Evolutionary conservation across 2,329 filamentous ascomycete genomes (phyloP).

Genomic region (Trichoderma atroviride): DNA sequence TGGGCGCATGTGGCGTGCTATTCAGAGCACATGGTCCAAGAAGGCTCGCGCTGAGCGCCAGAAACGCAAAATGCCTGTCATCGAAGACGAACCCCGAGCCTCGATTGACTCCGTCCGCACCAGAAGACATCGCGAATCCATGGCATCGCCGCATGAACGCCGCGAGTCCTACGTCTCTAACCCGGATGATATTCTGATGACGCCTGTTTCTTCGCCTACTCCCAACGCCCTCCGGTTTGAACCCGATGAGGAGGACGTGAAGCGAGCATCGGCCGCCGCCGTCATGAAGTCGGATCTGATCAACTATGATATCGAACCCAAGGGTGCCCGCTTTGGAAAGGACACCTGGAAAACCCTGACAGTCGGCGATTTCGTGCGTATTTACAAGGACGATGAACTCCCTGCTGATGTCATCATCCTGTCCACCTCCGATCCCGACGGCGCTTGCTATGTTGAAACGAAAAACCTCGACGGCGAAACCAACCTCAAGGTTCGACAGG

Average conservation of each 20-base stretch:
- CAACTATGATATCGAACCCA: slow-evolving; percentile 66
- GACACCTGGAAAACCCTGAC: slow-evolving; percentile 95
- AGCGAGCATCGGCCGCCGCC: slow-evolving; percentile 44
- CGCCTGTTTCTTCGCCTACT: slow-evolving; percentile 82
- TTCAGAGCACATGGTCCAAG: slow-evolving; percentile 54
- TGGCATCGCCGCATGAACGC: slow-evolving; percentile 56
- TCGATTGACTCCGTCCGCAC: slow-evolving; percentile 53
- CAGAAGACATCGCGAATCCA: slow-evolving; percentile 42
- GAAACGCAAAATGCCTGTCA: slow-evolving; percentile 47
- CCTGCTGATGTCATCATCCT: slow-evolving; percentile 92
- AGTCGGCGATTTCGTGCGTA: slow-evolving; percentile 92
- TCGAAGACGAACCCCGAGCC: slow-evolving; percentile 57
- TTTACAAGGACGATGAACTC: slow-evolving; percentile 95
- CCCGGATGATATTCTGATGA: slow-evolving; percentile 87
- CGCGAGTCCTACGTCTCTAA: slow-evolving; percentile 58
- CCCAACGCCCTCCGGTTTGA: slow-evolving; percentile 48
- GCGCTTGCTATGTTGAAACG: slow-evolving; percentile 95
- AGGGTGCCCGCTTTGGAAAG: slow-evolving; percentile 83
- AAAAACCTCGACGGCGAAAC: slow-evolving; percentile 98
- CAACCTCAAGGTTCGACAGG: slow-evolving; percentile 92
- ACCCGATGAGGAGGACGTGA: slow-evolving; percentile 42
- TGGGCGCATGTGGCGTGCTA: slow-evolving; percentile 54
- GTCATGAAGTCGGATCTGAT: slow-evolving; percentile 64
- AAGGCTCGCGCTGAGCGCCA: slow-evolving; percentile 53
- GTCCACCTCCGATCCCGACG: slow-evolving; percentile 90